These are phyloP conservation scores for Platanthera guangdongensis DNA, from an alignment of 106 monocot species.

Conservation along the genomic window DNA sequence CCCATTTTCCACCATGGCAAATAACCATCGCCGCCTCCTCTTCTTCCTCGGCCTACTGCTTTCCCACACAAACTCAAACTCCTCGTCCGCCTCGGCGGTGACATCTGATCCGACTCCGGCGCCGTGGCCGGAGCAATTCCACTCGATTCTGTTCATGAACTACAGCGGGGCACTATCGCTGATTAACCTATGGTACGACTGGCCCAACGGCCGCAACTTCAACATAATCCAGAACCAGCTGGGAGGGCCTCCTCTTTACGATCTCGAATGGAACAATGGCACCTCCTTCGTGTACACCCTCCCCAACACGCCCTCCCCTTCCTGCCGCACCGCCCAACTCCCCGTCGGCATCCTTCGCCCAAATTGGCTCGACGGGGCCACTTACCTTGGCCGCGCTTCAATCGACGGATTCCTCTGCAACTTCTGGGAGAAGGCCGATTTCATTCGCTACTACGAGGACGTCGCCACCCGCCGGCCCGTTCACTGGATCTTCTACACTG, in stretches of 20 bases:
- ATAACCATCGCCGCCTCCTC: neutral
- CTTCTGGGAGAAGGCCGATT: constrained; percentile 74
- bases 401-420: constrained; percentile 72
- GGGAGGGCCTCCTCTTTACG: constrained; percentile 30
- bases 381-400: constrained; percentile 42
- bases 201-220: constrained; percentile 55
- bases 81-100: neutral
- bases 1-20: neutral
- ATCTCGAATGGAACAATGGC: constrained; percentile 78
- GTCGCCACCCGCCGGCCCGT: constrained; percentile 62
- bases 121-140: constrained; percentile 57
- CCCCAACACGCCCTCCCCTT: constrained; percentile 10
- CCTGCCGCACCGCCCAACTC: constrained; percentile 39
- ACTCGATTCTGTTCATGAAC: constrained; percentile 47
- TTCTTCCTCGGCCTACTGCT: neutral
- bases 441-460: constrained; percentile 84
- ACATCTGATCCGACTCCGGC: constrained; percentile 19
- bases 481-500: constrained; percentile 79
- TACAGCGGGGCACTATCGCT: constrained; percentile 41
- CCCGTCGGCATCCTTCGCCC: constrained; percentile 68
- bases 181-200: constrained; percentile 76
- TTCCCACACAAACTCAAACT: neutral
- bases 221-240: constrained; percentile 63
- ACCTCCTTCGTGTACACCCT: constrained; percentile 70
- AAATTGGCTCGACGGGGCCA: constrained; percentile 69